A percentile compares a stretch with the other conserved stretches of the same genome.
phyloP scores from a whole-genome alignment of 2,329 filamentous ascomycete species.

The Microsporum canis region DNA sequence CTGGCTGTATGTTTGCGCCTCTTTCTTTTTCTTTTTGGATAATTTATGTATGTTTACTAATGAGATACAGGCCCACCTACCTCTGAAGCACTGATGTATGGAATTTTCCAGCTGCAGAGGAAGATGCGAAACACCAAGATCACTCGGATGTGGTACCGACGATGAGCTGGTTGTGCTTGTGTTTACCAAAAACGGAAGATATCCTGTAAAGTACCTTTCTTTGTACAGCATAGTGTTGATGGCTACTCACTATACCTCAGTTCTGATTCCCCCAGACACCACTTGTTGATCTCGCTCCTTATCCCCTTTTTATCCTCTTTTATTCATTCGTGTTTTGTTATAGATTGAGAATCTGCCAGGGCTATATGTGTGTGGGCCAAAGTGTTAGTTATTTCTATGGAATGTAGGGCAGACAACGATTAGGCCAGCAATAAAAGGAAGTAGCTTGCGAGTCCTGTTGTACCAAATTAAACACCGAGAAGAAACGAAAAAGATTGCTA shows the following conservation, averaged over 20 bases:
- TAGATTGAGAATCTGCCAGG: background rate
- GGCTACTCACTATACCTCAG: background rate
- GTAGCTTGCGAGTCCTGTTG: background rate
- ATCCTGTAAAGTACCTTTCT: conserved; percentile 1
- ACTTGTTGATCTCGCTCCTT: background rate
- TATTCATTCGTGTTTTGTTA: background rate
- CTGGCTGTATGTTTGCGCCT: conserved; percentile 51
- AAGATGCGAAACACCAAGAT: conserved; percentile 57
- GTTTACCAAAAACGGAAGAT: background rate
- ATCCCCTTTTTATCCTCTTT: background rate
- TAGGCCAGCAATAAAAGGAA: background rate
- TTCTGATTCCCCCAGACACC: background rate
- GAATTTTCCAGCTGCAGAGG: conserved; percentile 69
- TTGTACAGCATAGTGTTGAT: background rate
- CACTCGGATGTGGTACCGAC: conserved; percentile 48
- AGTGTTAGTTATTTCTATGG: background rate
- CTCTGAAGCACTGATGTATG: conserved; percentile 46
- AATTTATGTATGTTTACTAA: background rate
- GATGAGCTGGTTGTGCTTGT: conserved; percentile 23
- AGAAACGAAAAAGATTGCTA: background rate
- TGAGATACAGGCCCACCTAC: conserved; percentile 41
- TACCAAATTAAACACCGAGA: background rate
- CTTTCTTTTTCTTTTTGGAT: background rate
- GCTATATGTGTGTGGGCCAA: background rate
- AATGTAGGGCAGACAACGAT: background rate